phyloP scores from a whole-genome alignment of 2,329 filamentous ascomycete genomes.

The Pseudocercospora vitis region DNA sequence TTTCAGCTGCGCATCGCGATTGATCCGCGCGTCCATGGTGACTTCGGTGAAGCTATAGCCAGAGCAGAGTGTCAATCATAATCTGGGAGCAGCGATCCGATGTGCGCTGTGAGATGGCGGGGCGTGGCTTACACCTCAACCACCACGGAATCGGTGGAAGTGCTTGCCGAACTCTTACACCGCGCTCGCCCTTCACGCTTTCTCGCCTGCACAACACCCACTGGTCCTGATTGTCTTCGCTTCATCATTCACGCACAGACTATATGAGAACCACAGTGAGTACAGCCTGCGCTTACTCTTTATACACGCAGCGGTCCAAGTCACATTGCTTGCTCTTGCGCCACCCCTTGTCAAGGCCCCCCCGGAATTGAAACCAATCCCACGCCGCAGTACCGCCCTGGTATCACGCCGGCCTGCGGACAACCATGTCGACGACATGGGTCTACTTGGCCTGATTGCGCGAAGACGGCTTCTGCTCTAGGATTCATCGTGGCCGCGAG shows the following conservation, averaged over 20 bases:
- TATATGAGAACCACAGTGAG: neutral
- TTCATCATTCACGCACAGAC: neutral
- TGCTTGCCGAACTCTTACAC: neutral
- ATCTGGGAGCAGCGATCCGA: no score
- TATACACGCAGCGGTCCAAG: neutral
- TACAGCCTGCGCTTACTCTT: neutral
- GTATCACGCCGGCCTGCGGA: neutral
- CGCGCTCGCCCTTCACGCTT: neutral
- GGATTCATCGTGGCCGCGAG: neutral
- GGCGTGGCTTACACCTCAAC: conserved; percentile 4
- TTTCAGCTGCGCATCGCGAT: conserved; percentile 26
- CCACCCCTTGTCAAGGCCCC: conserved; percentile 6
- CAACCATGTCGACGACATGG: conserved; percentile 1
- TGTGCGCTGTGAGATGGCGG: no score
- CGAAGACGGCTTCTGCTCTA: neutral
- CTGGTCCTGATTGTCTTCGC: conserved; percentile 7
- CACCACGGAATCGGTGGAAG: neutral
- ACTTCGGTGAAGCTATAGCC: conserved; percentile 11
- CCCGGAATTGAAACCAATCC: neutral
- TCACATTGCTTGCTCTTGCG: conserved; percentile 3
- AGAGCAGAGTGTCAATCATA: conserved; percentile 1
- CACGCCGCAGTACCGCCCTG: neutral
- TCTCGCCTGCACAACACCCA: conserved; percentile 2
- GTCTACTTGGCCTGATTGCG: neutral
- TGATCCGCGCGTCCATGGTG: conserved; percentile 28